phyloP scores from a whole-genome alignment of 1,139 yeast genomes.

The Debaryomyces subglobosus region DNA sequence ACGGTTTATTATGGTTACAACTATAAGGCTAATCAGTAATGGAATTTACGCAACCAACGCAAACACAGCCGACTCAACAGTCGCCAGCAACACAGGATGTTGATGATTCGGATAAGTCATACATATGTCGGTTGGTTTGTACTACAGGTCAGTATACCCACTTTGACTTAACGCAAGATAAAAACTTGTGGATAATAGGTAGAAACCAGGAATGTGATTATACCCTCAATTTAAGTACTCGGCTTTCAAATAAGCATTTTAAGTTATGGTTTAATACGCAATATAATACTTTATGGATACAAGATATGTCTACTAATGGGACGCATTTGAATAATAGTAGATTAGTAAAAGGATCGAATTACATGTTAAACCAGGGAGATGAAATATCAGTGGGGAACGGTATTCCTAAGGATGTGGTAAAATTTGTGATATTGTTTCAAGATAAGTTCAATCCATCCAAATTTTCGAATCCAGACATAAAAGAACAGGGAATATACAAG shows the following conservation, averaged over 20 bases:
- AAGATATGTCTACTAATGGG: slow-evolving; percentile 84
- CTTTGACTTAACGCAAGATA: slow-evolving; percentile 41
- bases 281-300: slow-evolving; percentile 62
- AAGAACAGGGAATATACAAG: slow-evolving; percentile 60
- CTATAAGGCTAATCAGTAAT: slow-evolving; percentile 12
- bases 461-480: slow-evolving; percentile 22
- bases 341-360: slow-evolving; percentile 77
- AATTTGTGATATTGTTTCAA: slow-evolving; percentile 69
- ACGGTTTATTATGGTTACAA: neutral
- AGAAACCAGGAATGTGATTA: slow-evolving; percentile 70
- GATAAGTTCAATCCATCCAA: slow-evolving; percentile 44
- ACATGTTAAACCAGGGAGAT: slow-evolving; percentile 87
- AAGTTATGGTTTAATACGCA: slow-evolving; percentile 61
- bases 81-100: slow-evolving; percentile 41
- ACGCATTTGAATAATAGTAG: slow-evolving; percentile 79
- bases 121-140: slow-evolving; percentile 59
- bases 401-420: slow-evolving; percentile 71
- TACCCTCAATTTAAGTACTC: slow-evolving; percentile 59
- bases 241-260: slow-evolving; percentile 81
- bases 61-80: slow-evolving; percentile 72
- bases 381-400: slow-evolving; percentile 92
- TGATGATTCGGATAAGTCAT: slow-evolving; percentile 31
- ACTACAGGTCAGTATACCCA: slow-evolving; percentile 62
- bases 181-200: slow-evolving; percentile 75
- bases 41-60: slow-evolving; percentile 52